Conservation (phyloP, 2,329 filamentous ascomycete genomes). For the Scedosporium dehoogii region DNA sequence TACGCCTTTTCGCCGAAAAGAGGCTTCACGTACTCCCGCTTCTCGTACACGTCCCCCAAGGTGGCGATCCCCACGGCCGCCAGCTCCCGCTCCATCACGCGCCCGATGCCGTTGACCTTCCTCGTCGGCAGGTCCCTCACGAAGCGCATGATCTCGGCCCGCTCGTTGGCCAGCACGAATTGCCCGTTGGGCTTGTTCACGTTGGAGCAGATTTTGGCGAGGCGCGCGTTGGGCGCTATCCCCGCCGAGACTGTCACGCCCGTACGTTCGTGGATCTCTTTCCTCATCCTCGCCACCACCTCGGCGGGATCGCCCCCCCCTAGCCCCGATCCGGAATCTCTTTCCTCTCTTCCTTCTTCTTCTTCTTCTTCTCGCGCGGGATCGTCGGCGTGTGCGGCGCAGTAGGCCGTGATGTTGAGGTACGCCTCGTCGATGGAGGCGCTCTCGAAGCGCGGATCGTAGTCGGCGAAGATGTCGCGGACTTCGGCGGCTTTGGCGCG, state of each 20-base stretch:
- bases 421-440: conserved; percentile 96
- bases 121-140: conserved; percentile 76
- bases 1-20: conserved; percentile 90
- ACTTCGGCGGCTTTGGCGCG: conserved; percentile 82
- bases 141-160: conserved; percentile 69
- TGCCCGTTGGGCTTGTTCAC: conserved; percentile 96
- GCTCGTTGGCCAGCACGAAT: conserved; percentile 63
- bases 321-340: too few relatives aligned
- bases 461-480: conserved; percentile 69
- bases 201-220: conserved; percentile 94
- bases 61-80: conserved; percentile 78
- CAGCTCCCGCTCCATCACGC: conserved; percentile 86
- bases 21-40: conserved; percentile 62
- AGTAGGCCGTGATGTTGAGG: conserved; percentile 87
- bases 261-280: conserved; percentile 64
- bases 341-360: too few relatives aligned
- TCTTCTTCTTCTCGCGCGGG: background rate
- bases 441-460: conserved; percentile 84
- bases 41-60: conserved; percentile 75
- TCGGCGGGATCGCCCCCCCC: conserved; percentile 64
- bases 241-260: conserved; percentile 87
- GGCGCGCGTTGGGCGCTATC: conserved; percentile 83
- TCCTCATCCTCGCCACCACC: conserved; percentile 66
- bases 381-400: conserved; percentile 46
- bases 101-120: conserved; percentile 91